Base-by-base conservation (phyloP, 768 basidiomycete species). In the Gelatoporia subvermispora region DNA sequence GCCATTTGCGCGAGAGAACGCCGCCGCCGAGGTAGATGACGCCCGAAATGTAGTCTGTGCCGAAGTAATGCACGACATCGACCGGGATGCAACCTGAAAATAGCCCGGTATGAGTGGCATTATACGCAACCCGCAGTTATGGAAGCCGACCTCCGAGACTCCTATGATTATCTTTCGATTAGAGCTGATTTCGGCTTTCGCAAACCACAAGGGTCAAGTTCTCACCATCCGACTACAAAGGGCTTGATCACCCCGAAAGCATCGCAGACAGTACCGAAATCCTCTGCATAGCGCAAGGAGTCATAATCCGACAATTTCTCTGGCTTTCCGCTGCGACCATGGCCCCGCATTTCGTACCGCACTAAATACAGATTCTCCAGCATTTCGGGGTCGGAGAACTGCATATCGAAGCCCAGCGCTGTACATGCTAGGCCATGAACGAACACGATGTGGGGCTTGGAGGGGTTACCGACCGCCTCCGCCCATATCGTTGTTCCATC, bases 401-500 rank as follows among this genome's bases (percentile, higher is more conserved):
- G 60, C 41, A 61, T 61, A 40, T 72, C 72, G 54, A 68, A 75
- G 8, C 64, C 65, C 18, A 56, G 48, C 11, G 64, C 61, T 34
- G 67, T 67, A 51, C 68, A 60, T 7, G 61, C 59, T 47, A 76
- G 59, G 2, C 73, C 73, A 53, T 72, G 72, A 16, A 73, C 58
- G 53, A 75, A 72, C 37, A 75, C 68, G 22, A 76, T 47, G 37
- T 66, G 60, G 25, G 62, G 68, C 46, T 70, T 70, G 22, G 51
- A 49, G 16, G 64, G 62, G 49, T 72, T 53, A 15, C 72, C 73
- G n/a, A 59, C 58, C 2, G 72, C 68, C 45, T 68, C 65, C 2
- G 72, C 72, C 48, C 65, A 73, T 36, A 76, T 65, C 23, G 44
- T 53, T 8, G 68, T 71, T 17, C 72, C 73, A 51, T 74, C 73